A percentile compares a stretch with the other conserved stretches of the same genome.
phyloP scores from a whole-genome alignment of 495 filamentous ascomycete species.

The Parathielavia hyrcaniae region DNA sequence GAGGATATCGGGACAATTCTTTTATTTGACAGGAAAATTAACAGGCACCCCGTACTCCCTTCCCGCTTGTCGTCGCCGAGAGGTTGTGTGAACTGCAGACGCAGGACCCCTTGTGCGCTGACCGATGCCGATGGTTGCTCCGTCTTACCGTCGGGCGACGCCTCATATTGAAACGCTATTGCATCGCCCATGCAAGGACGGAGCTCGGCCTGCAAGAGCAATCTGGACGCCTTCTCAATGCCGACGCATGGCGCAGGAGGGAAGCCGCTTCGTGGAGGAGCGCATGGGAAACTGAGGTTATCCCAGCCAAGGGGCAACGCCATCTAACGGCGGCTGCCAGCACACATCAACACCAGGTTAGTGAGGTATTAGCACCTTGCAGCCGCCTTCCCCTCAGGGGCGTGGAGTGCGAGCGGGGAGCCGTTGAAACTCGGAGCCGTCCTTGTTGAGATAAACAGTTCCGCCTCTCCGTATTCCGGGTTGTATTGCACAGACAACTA shows the following conservation, averaged over 20 bases:
- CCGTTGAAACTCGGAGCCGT: background rate
- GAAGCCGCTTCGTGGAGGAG: background rate
- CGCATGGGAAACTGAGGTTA: background rate
- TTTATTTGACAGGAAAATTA: no score
- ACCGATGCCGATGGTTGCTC: background rate
- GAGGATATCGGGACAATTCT: background rate
- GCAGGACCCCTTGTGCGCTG: background rate
- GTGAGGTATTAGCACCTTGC: background rate
- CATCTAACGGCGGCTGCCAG: background rate
- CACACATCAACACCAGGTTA: background rate
- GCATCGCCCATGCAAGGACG: constrained; percentile 1
- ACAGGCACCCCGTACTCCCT: background rate
- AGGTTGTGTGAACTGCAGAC: background rate
- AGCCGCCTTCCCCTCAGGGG: constrained; percentile 1
- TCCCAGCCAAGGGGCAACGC: background rate
- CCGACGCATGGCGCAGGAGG: background rate
- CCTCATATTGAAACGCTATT: background rate
- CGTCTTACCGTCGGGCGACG: background rate
- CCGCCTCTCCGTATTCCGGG: no score
- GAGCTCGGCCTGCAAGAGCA: constrained; percentile 4
- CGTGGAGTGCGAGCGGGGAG: background rate
- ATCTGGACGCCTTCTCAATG: background rate
- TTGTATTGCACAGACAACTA: background rate
- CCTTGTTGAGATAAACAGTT: background rate
- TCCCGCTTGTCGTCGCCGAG: background rate